A percentile compares a stretch with the other conserved stretches of the same genome.
Conservation (phyloP, 495 filamentous ascomycete genomes). For the Tetracladium setigerum region DNA sequence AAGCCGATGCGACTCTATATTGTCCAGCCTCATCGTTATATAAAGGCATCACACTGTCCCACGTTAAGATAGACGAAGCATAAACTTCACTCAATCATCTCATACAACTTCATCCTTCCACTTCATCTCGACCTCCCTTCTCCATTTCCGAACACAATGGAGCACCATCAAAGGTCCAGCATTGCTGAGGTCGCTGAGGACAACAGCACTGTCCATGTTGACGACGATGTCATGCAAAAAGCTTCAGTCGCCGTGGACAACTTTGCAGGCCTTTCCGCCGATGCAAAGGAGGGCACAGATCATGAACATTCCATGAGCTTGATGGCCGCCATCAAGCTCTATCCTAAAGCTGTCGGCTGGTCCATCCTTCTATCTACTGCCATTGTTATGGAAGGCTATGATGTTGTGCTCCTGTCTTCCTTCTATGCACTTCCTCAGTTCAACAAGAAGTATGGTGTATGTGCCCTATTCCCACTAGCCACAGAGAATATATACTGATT, state of each 20-base stretch:
- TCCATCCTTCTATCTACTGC: slow-evolving; percentile 48
- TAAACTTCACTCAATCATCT: background rate
- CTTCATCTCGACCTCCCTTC: background rate
- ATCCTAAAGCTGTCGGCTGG: slow-evolving; percentile 49
- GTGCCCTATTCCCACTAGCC: too few species aligned
- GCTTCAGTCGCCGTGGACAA: slow-evolving; percentile 3
- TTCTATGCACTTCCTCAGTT: slow-evolving; percentile 50
- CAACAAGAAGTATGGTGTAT: slow-evolving; percentile 58
- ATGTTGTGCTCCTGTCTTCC: slow-evolving; percentile 46
- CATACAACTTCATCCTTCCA: background rate
- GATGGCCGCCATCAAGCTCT: slow-evolving; percentile 38
- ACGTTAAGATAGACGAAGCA: background rate
- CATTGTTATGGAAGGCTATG: slow-evolving; percentile 59
- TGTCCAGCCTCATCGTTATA: background rate
- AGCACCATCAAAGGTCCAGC: background rate
- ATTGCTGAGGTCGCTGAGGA: background rate
- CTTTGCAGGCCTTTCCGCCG: slow-evolving; percentile 6
- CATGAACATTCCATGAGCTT: slow-evolving; percentile 46
- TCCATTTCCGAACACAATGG: background rate
- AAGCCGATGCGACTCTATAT: background rate
- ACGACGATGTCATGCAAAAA: slow-evolving; percentile 8
- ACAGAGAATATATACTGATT: too few species aligned
- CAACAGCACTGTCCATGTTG: slow-evolving; percentile 4
- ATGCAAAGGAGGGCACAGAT: slow-evolving; percentile 19
- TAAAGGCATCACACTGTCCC: background rate